Conservation (phyloP, 345 rosid genomes). For the Eucalyptus pumila region DNA sequence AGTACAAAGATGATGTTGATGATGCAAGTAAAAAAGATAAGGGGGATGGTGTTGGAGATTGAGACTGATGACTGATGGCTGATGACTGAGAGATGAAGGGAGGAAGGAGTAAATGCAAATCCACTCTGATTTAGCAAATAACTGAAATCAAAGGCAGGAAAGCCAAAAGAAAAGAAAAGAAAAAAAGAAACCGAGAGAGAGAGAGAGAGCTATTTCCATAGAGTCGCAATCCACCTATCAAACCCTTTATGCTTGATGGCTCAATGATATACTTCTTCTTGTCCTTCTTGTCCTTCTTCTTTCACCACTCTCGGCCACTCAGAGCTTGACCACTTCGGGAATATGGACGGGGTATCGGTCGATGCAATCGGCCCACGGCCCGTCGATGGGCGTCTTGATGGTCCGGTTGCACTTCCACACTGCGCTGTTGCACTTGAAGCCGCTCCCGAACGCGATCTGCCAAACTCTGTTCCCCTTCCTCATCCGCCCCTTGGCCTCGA, state of each 20-base stretch:
- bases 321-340: constrained; percentile 71
- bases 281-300: not conserved
- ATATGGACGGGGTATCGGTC: constrained; percentile 60
- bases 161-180: not conserved
- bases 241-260: not conserved
- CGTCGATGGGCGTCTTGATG: constrained; percentile 39
- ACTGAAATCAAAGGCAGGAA: not conserved
- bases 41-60: too few relatives aligned
- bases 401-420: constrained; percentile 81
- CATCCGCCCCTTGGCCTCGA: constrained; percentile 78
- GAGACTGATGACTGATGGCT: not conserved
- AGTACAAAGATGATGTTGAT: not conserved
- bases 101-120: not conserved
- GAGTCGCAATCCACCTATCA: not conserved
- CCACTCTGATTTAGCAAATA: not conserved
- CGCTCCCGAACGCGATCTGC: constrained; percentile 91
- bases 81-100: not conserved
- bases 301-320: not conserved
- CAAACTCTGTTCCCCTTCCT: constrained; percentile 55
- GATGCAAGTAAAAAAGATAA: not conserved
- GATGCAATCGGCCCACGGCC: constrained; percentile 73
- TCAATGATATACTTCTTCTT: not conserved
- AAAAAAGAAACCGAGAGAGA: not conserved
- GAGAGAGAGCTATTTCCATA: not conserved
- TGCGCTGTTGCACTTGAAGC: constrained; percentile 86